A percentile compares a stretch with the other conserved stretches of the same genome.
These are phyloP conservation scores for Echium plantagineum DNA, from an alignment of 257 asterid genomes.

Conservation along the genomic window DNA sequence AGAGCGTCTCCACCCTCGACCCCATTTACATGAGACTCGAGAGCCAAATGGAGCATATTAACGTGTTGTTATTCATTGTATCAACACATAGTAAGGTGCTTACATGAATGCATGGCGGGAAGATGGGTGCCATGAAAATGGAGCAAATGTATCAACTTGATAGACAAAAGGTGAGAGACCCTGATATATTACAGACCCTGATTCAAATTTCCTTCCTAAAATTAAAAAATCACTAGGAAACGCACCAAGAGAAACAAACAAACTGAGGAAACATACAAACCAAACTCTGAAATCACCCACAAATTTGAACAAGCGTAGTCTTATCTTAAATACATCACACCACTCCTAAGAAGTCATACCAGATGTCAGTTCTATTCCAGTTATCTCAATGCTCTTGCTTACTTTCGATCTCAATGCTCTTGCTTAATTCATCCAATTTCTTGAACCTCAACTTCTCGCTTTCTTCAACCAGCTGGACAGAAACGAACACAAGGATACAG, in stretches of 20 bases:
- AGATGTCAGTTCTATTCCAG: slow-evolving; percentile 1
- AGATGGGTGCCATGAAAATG: neutral
- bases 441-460: slow-evolving; percentile 48
- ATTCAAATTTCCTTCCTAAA: neutral
- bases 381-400: slow-evolving; percentile 4
- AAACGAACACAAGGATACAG: neutral
- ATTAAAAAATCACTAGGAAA: neutral
- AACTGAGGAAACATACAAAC: slow-evolving; percentile 6
- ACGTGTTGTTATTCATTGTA: too few species aligned
- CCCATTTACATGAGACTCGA: too few species aligned
- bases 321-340: slow-evolving; percentile 17
- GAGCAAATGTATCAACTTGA: neutral
- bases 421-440: slow-evolving; percentile 59
- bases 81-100: too few species aligned
- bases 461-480: slow-evolving; percentile 38
- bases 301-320: slow-evolving; percentile 7
- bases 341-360: slow-evolving; percentile 6
- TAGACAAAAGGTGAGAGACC: neutral
- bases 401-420: slow-evolving; percentile 22
- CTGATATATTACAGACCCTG: neutral
- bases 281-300: slow-evolving; percentile 6
- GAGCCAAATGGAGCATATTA: too few species aligned
- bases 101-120: too few species aligned
- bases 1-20: too few species aligned
- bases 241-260: neutral